Conservation (phyloP, 2,329 filamentous ascomycete genomes). For the Botryotinia narcissicola region DNA sequence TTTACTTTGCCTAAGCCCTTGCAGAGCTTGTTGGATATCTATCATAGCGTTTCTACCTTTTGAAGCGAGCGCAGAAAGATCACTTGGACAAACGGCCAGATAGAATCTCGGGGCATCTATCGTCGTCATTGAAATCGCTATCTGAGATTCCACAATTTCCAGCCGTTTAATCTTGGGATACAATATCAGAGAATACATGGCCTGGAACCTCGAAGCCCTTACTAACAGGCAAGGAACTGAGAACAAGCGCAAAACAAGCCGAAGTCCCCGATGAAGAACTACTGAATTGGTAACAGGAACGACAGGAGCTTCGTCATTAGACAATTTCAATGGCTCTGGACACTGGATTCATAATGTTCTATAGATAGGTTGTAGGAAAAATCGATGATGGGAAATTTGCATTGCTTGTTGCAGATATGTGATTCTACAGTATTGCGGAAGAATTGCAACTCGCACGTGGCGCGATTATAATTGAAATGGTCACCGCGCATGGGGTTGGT, state of each 20-base stretch:
- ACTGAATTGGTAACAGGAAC: neutral
- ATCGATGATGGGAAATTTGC: neutral
- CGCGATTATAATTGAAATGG: neutral
- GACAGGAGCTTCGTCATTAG: no score
- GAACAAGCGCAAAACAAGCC: neutral
- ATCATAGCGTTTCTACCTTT: neutral
- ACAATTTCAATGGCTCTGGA: neutral
- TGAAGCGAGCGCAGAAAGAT: neutral
- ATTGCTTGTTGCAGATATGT: neutral
- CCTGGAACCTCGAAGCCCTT: no score
- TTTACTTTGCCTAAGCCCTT: neutral
- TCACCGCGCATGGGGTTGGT: neutral
- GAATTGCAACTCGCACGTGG: neutral
- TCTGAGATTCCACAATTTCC: neutral
- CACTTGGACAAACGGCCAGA: neutral
- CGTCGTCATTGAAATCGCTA: neutral
- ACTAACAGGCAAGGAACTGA: neutral
- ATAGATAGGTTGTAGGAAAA: no score
- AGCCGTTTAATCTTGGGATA: neutral
- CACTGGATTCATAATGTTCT: neutral
- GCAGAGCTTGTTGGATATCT: neutral
- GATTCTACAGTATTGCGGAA: neutral
- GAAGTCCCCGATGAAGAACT: no score
- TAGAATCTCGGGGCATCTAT: neutral
- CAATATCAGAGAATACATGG: neutral